Conservation (phyloP, 73 alveolate genomes). For the Tetrahymena malaccensis region DNA sequence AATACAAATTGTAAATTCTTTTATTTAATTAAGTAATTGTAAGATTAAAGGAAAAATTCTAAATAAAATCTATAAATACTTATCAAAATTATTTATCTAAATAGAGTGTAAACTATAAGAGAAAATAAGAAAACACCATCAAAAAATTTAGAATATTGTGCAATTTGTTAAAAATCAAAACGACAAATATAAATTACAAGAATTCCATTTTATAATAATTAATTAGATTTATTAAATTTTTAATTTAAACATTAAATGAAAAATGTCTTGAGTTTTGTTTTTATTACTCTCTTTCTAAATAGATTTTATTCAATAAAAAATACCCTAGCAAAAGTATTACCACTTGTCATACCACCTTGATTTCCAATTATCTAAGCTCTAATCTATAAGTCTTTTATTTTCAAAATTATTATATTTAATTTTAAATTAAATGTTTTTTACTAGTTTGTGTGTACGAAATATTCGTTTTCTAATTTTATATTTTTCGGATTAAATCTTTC, state of each 20-base stretch:
- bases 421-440: not conserved
- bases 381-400: constrained; percentile 1
- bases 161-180: no score
- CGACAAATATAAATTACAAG: no score
- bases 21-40: not conserved
- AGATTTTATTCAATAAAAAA: constrained; percentile 13
- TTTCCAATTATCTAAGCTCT: constrained; percentile 42
- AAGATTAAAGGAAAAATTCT: not conserved
- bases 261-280: not conserved
- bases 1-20: not conserved
- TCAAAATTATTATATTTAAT: not conserved
- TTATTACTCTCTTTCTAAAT: not conserved
- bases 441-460: not conserved
- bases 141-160: no score
- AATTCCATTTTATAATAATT: no score
- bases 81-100: not conserved
- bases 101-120: not conserved
- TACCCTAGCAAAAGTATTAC: constrained; percentile 24
- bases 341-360: constrained; percentile 41
- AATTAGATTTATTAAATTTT: not conserved
- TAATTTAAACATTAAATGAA: not conserved
- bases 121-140: not conserved
- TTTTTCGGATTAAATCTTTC: constrained; percentile 63
- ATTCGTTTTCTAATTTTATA: not conserved
- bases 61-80: no score